phyloP scores from a whole-genome alignment of 345 rosid genomes.

The Mangifera indica region DNA sequence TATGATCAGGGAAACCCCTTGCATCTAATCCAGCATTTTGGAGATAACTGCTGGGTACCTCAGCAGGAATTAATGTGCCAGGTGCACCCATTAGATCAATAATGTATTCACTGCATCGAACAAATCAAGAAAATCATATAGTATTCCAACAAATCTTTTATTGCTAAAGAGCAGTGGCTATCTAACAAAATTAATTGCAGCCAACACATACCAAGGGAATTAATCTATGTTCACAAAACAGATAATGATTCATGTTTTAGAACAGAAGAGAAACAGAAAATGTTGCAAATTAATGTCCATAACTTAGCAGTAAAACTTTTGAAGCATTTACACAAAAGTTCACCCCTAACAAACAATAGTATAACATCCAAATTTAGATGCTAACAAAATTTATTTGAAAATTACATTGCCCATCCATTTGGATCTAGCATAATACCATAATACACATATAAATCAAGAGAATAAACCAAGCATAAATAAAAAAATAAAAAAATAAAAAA shows the following conservation, averaged over 20 bases:
- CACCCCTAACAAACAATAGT: not conserved
- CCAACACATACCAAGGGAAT: not conserved
- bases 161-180: slow-evolving; percentile 1
- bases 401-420: not conserved
- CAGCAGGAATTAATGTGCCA: slow-evolving; percentile 82
- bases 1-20: slow-evolving; percentile 43
- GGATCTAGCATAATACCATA: not conserved
- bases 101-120: slow-evolving; percentile 77
- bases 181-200: not conserved
- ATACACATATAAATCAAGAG: slow-evolving; percentile 7
- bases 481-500: not conserved
- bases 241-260: not conserved
- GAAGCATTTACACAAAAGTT: not conserved
- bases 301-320: not conserved
- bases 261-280: not conserved
- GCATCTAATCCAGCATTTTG: slow-evolving; percentile 48
- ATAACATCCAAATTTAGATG: not conserved
- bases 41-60: slow-evolving; percentile 73
- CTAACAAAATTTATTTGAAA: not conserved
- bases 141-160: slow-evolving; percentile 15
- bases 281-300: not conserved
- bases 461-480: not conserved
- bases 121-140: slow-evolving; percentile 20
- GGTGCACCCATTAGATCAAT: slow-evolving; percentile 99
- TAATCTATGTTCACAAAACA: slow-evolving; percentile 1